A percentile compares a stretch with the other conserved stretches of the same genome.
Conservation (phyloP, 495 filamentous ascomycete genomes). For the Penicillium maclennaniae region DNA sequence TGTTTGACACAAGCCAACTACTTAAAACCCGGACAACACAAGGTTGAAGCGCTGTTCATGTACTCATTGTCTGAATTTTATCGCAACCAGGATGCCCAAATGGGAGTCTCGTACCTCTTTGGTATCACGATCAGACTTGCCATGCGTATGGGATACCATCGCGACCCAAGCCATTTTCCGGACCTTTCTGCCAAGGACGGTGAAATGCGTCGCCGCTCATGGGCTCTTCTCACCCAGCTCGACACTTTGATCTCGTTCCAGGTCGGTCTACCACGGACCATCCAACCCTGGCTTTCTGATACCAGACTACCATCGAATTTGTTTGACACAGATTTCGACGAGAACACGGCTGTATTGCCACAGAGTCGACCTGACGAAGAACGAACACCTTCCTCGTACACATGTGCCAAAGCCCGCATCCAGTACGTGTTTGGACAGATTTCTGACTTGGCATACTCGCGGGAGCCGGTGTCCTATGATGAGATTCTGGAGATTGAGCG, state of each 20-base stretch:
- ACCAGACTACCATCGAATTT: slow-evolving; percentile 41
- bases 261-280: slow-evolving; percentile 42
- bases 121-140: slow-evolving; percentile 39
- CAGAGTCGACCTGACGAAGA: slow-evolving; percentile 34
- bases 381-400: slow-evolving; percentile 33
- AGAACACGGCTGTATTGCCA: slow-evolving; percentile 32
- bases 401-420: slow-evolving; percentile 37
- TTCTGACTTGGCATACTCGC: slow-evolving; percentile 42
- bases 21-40: slow-evolving; percentile 28
- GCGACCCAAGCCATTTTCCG: slow-evolving; percentile 38
- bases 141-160: slow-evolving; percentile 46
- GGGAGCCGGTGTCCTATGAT: slow-evolving; percentile 60
- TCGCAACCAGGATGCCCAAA: slow-evolving; percentile 32
- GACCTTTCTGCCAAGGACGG: slow-evolving; percentile 36
- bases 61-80: slow-evolving; percentile 38
- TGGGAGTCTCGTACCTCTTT: slow-evolving; percentile 35
- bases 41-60: slow-evolving; percentile 37
- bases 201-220: slow-evolving; percentile 45
- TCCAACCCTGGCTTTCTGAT: slow-evolving; percentile 43
- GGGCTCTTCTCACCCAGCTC: slow-evolving; percentile 36
- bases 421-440: slow-evolving; percentile 45
- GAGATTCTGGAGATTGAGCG: slow-evolving; percentile 74
- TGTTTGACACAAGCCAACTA: slow-evolving; percentile 36
- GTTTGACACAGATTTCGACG: slow-evolving; percentile 41
- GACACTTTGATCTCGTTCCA: slow-evolving; percentile 45